Evolutionary conservation across 2,329 filamentous ascomycete genomes (phyloP), one percentile per base, ranked within the genome.

Genomic region (Xylariomycetidae sp.): DNA sequence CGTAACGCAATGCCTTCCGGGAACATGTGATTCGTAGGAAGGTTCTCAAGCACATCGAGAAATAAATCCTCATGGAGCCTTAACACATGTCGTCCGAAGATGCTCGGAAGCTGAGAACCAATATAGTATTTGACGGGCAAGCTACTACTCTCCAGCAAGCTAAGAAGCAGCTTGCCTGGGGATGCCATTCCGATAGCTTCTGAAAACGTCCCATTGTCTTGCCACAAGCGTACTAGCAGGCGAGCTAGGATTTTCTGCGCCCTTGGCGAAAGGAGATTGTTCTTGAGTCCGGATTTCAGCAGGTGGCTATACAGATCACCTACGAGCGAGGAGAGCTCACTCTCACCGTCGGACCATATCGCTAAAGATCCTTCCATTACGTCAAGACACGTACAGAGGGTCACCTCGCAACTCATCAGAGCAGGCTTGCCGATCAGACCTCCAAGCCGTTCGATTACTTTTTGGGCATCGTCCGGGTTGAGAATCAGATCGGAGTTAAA

Each of bases 1-100:
- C 92, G 81, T 43, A 94, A 75, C 1, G 88, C 86, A 46, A 97
- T 90, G 0, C 88, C 90, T 58, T 96, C 89, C 10, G 72, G 62
- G 58, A 80, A 82, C 19, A 80, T 75, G 4, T 74, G 66, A 43
- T 94, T 80, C 3, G 70, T 72, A 0, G 90, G 88, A n/a, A 98
- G 68, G 45, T 72, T 85, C 13, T 77, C 70, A n/a, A 94, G 66
- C 10, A 98, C 74, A 52, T 97, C 88, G 22, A 88, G 72, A 43
- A 96, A 88, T 11, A 97, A 77, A 5, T 80, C 76, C 37, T 94
- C 86, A 48, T 98, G 92, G 28, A 83, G 70, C 46, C 82, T 83
- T 2, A 96, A 70, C n/a, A 89, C 72, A 51, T 85, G 97, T 2
- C 85, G 72, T 10, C 79, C 74, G 56, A 98, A 98, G 16, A 98